Evolutionary conservation across 177 flowering plant genomes (phyloP).

Genomic region (Vitis hybrid): DNA sequence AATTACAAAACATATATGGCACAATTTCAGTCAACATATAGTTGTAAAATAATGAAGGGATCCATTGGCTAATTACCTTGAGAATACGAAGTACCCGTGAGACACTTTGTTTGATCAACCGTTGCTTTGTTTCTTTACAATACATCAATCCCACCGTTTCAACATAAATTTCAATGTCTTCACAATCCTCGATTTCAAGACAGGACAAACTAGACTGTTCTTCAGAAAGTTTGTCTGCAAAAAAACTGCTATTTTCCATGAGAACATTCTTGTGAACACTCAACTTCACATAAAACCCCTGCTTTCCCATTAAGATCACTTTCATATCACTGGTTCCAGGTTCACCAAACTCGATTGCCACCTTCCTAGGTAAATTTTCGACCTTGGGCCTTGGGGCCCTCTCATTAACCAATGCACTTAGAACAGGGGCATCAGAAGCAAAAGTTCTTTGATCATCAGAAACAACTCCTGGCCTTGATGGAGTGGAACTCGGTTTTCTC

Average conservation of each 20-base stretch:
- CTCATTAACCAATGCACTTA: slow-evolving; percentile 35
- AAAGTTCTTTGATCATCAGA: slow-evolving; percentile 43
- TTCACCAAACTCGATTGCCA: slow-evolving; percentile 91
- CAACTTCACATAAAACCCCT: slow-evolving; percentile 81
- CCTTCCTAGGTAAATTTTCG: slow-evolving; percentile 71
- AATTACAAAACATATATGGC: background rate
- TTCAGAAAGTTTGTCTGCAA: slow-evolving; percentile 59
- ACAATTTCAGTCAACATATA: background rate
- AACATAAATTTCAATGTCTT: slow-evolving; percentile 89
- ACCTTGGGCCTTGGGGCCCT: slow-evolving; percentile 46
- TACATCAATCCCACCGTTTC: slow-evolving; percentile 97
- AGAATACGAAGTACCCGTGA: slow-evolving; percentile 81
- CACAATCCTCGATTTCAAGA: slow-evolving; percentile 75
- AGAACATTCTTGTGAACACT: slow-evolving; percentile 75
- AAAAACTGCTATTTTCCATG: slow-evolving; percentile 56
- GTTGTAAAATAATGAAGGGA: background rate
- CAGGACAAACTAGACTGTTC: slow-evolving; percentile 39
- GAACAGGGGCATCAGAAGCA: slow-evolving; percentile 29
- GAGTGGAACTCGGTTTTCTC: slow-evolving; percentile 33
- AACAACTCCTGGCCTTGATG: slow-evolving; percentile 39
- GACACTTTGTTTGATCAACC: slow-evolving; percentile 84
- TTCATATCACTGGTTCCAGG: slow-evolving; percentile 80
- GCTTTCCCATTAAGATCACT: slow-evolving; percentile 77
- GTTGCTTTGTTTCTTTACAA: slow-evolving; percentile 82
- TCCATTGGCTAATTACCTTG: slow-evolving; percentile 56